phyloP scores from a whole-genome alignment of 768 basidiomycete species.

The Boletus pseudo-olivaceus region DNA sequence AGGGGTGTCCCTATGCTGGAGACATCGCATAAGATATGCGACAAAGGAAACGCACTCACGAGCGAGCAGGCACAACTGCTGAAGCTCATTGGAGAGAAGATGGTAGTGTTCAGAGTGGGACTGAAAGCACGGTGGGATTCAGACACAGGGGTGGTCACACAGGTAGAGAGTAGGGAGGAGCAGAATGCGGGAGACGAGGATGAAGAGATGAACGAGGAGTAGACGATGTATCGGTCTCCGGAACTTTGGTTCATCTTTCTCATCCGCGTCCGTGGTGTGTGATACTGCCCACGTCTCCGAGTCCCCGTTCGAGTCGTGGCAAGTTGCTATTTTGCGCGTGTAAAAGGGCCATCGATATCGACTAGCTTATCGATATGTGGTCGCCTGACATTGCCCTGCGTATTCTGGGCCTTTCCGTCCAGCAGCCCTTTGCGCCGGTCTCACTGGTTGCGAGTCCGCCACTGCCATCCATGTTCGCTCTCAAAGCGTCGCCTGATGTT shows the following conservation, averaged over 20 bases:
- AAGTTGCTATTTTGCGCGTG: constrained; percentile 1
- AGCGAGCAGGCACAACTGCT: constrained; percentile 89
- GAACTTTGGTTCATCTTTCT: neutral
- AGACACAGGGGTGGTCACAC: constrained; percentile 57
- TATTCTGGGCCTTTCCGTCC: constrained; percentile 53
- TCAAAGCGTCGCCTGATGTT: constrained; percentile 55
- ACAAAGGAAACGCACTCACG: constrained; percentile 73
- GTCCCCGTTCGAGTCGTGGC: neutral
- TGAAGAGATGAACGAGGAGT: constrained; percentile 53
- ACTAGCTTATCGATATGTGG: constrained; percentile 36
- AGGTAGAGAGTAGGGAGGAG: constrained; percentile 49
- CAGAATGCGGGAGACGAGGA: constrained; percentile 34
- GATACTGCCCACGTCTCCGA: neutral
- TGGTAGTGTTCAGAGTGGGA: constrained; percentile 81
- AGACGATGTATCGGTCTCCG: constrained; percentile 4
- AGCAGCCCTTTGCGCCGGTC: constrained; percentile 40
- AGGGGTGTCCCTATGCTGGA: constrained; percentile 85
- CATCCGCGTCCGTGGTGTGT: neutral
- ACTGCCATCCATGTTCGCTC: constrained; percentile 43
- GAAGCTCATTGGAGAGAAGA: constrained; percentile 85
- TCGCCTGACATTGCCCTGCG: constrained; percentile 38
- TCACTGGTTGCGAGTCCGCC: neutral
- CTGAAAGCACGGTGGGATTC: constrained; percentile 73
- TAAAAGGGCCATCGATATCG: constrained; percentile 3
- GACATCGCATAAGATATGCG: constrained; percentile 79